A percentile compares a stretch with the other conserved stretches of the same genome.
Evolutionary conservation across 257 asterid genomes (phyloP).

Genomic region (Fraxinus anomala): DNA sequence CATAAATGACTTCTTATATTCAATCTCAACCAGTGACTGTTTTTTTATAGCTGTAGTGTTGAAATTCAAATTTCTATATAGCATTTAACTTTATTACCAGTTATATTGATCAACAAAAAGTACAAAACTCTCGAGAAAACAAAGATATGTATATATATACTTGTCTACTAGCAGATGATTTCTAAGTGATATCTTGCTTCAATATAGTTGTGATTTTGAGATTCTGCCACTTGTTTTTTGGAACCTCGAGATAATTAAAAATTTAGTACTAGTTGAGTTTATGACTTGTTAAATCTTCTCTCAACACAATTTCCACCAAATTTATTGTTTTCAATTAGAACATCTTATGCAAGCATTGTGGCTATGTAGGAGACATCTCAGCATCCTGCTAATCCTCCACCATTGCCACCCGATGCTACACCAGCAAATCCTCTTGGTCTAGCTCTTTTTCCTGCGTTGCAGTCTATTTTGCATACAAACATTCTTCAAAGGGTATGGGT

Average conservation of each 20-base stretch:
- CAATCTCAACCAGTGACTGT: not conserved
- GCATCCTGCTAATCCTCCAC: conserved; percentile 39
- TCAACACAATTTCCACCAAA: not conserved
- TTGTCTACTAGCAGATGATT: no score
- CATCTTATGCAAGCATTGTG: not conserved
- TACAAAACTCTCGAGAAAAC: not conserved
- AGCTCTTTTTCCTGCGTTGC: conserved; percentile 58
- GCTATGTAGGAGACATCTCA: conserved; percentile 63
- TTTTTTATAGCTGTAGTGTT: not conserved
- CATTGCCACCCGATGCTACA: conserved; percentile 50
- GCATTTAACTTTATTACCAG: not conserved
- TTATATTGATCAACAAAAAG: not conserved
- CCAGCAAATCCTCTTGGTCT: conserved; percentile 46
- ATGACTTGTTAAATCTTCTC: no score
- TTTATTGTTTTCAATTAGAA: not conserved
- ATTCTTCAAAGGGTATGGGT: conserved; percentile 70
- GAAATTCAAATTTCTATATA: no score
- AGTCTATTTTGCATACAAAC: conserved; percentile 65
- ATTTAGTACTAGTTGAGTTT: no score
- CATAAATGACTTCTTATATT: not conserved
- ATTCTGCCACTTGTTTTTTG: not conserved
- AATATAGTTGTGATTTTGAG: not conserved
- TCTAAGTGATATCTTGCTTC: not conserved
- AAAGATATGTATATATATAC: no score
- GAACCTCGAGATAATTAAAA: not conserved